Evolutionary conservation across 768 basidiomycete genomes (phyloP), one percentile per base, ranked within the genome.

Genomic region (Kwoniella sp.): DNA sequence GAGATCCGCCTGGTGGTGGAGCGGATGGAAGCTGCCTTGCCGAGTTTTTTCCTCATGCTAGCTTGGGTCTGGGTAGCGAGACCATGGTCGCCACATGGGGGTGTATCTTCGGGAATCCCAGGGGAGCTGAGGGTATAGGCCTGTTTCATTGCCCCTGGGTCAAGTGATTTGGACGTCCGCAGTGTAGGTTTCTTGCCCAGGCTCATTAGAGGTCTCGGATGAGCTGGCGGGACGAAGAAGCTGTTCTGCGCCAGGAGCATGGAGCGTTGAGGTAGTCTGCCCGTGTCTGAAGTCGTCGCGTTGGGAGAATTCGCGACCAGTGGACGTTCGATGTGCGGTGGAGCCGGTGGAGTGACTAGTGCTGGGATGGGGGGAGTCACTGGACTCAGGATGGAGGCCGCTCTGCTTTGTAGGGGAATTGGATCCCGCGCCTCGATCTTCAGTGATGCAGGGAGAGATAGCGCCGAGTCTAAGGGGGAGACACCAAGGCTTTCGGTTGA

Each of bases 401-500:
- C n/a, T n/a, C n/a, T n/a, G n/a, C n/a, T n/a, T n/a, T n/a, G n/a
- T n/a, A n/a, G n/a, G n/a, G n/a, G n/a, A n/a, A n/a, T n/a, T n/a
- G n/a, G n/a, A n/a, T n/a, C n/a, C n/a, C n/a, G n/a, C n/a, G 37
- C 47, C 34, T 63, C 58, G 7, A 44, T 58, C 26, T 46, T 19
- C 1, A 63, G 37, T n/a, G 50, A 53, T 29, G 51, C 58, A 12
- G 62, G 62, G 12, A 63, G 38, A 33, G 54, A 53, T 12, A 43
- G 31, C 11, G 62, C 55, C n/a, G 58, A 50, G 22, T 38, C 45
- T 5, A 48, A 29, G 10, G 53, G 54, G 2, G 37, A 46, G n/a
- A 42, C 48, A 8, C 48, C 55, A 25, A 60, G 20, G 7, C 53
- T 54, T 8, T 46, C 34, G 1, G 56, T 47, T 0, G 45, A 51